phyloP scores from a whole-genome alignment of 176 grass and related monocot genomes.

The Luzula sylvatica region DNA sequence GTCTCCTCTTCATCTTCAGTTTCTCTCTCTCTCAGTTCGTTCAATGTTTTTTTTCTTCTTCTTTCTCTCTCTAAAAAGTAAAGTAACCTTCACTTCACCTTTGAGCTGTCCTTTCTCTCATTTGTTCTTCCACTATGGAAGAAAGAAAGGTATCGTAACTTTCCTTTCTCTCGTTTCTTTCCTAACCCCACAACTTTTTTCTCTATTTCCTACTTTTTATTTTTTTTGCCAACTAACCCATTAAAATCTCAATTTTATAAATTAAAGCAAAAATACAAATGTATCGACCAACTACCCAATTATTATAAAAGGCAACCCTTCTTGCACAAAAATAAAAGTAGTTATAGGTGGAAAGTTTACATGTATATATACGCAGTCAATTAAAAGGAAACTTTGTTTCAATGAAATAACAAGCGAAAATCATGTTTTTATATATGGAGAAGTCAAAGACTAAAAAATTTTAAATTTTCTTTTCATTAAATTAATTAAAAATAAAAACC shows the following conservation, averaged over 20 bases:
- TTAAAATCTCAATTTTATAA: constrained; percentile 1
- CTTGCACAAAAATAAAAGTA: too few species aligned
- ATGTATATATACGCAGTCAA: constrained; percentile 2
- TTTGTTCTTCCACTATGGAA: constrained; percentile 15
- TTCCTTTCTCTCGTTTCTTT: constrained; percentile 2
- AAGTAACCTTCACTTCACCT: not conserved
- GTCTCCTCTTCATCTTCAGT: not conserved
- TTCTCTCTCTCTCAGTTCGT: not conserved
- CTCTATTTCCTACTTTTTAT: constrained; percentile 5
- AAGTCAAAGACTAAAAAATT: not conserved
- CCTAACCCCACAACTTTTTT: constrained; percentile 18
- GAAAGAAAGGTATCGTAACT: constrained; percentile 25
- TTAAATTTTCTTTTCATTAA: not conserved
- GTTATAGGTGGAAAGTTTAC: not conserved
- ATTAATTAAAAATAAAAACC: too few species aligned
- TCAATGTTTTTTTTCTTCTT: not conserved
- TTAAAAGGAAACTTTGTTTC: not conserved
- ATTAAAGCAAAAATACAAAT: not conserved
- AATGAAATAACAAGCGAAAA: too few species aligned
- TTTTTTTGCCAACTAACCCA: constrained; percentile 7
- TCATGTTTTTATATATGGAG: not conserved
- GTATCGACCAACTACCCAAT: constrained; percentile 3
- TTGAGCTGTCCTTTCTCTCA: constrained; percentile 18
- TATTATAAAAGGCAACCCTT: not conserved
- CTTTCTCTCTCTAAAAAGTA: constrained; percentile 16